phyloP scores from a whole-genome alignment of 129 eudicot genomes.

The Pseudognaphalium luteoalbum region DNA sequence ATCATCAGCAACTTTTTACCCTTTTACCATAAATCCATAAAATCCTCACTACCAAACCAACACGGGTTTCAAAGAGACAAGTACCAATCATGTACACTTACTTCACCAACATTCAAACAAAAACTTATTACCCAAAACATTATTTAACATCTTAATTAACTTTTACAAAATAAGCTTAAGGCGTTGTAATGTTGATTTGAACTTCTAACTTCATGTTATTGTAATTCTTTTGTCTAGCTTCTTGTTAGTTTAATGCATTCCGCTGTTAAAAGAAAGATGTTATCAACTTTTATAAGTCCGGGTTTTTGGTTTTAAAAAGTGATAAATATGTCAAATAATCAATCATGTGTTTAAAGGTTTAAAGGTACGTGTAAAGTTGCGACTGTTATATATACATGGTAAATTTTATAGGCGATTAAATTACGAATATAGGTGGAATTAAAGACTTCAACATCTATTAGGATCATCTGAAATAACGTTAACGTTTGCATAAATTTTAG shows the following conservation, averaged over 20 bases:
- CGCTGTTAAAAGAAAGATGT: no score
- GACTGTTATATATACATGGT: not conserved
- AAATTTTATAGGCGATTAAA: not conserved
- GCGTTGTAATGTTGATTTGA: no score
- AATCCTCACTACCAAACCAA: conserved; percentile 21
- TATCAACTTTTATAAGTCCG: not conserved
- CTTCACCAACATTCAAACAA: not conserved
- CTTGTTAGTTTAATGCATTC: no score
- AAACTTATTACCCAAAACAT: no score
- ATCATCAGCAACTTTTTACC: not conserved
- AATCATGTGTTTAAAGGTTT: not conserved
- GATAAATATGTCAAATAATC: not conserved
- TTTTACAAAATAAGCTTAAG: no score
- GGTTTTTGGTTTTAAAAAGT: no score
- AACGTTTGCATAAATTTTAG: not conserved
- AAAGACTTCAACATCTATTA: not conserved
- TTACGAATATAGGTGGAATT: not conserved
- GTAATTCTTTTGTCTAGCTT: no score
- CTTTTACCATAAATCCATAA: conserved; percentile 16
- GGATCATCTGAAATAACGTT: not conserved
- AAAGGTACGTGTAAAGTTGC: not conserved
- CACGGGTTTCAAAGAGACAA: conserved; percentile 19
- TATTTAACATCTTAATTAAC: no score
- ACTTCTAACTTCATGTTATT: no score
- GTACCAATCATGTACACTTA: not conserved